A percentile compares a stretch with the other conserved stretches of the same genome.
Conservation (phyloP, 1,139 yeast species). For the Yarrowia galli region DNA sequence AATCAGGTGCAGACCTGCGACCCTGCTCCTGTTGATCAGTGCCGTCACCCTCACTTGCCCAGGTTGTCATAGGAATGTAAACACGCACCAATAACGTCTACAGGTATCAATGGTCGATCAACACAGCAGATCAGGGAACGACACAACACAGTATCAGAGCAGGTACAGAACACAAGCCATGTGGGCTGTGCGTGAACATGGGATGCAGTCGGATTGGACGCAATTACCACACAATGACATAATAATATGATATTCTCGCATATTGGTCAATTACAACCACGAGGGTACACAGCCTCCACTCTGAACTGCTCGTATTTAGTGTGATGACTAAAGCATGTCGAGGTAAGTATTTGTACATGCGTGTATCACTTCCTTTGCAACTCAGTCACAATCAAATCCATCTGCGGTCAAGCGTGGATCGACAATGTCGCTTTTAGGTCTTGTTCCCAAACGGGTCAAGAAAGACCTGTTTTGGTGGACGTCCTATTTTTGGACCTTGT, state of each 20-base stretch:
- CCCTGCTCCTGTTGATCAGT: too few species aligned
- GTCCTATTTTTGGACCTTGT: constrained; percentile 6
- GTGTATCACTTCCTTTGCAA: too few species aligned
- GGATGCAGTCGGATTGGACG: background rate
- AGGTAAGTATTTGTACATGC: too few species aligned
- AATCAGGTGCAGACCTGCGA: too few species aligned
- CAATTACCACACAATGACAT: background rate
- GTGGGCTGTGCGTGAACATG: background rate
- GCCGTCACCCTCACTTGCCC: too few species aligned
- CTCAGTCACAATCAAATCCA: background rate
- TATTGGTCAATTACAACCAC: too few species aligned
- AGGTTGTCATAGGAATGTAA: background rate
- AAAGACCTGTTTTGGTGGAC: background rate
- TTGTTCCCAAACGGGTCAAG: background rate
- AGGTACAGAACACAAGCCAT: background rate
- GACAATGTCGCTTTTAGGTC: background rate
- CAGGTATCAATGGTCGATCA: background rate
- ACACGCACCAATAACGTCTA: background rate
- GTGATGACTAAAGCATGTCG: background rate
- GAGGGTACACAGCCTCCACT: too few species aligned
- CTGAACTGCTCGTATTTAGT: too few species aligned
- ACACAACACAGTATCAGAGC: background rate
- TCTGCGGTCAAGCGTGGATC: constrained; percentile 8
- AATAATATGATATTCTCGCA: background rate
- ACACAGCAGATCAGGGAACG: background rate